Evolutionary conservation across 805 yeast species (phyloP), one percentile per base, ranked within the genome.

Genomic region (Cyberlindnera mrakii): DNA sequence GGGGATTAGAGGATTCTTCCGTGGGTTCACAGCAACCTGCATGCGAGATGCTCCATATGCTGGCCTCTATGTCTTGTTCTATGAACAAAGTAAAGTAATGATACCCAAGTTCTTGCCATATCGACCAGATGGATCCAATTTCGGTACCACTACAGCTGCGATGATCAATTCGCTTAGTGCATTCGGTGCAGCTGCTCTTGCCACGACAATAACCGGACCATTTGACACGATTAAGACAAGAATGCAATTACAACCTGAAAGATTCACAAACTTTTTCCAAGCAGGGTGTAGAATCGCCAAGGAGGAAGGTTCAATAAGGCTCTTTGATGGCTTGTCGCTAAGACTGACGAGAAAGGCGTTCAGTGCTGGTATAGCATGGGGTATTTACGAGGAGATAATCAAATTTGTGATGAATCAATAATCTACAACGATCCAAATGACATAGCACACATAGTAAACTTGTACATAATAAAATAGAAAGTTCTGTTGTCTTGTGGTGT

Each of bases 311-410:
- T 51, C 72, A 20, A 49, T 62, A 20, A 75, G 80, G 37, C 67
- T 93, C 41, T 90, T 93, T 60, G 82, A 87, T 60, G 99, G 99
- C 0, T 65, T 93, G 27, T 75, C 87, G 33, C 70, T 93, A 52
- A 71, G 99, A 50, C 70, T 93, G 39, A 72, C 83, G 5, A 72
- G 98, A 53, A 93, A 93, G 64, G 96, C 91, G 0, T 62, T 86
- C 38, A 85, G 96, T 62, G 91, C 97, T 0, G 97, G 96, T 1
- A 88, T 93, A 47, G 89, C 96, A 39, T 93, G 99, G 99, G 87
- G 96, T 46, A 82, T 93, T 19, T 93, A 91, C 60, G 99, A 93
- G 62, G 97, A 93, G 59, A 65, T 91, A 42, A 75, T 91, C 33
- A 71, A 69, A 54, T 37, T 39, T 37, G 45, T 51, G 33, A 23